Conservation (phyloP, 1,284 basidiomycete species). For the Tilletia indica region DNA sequence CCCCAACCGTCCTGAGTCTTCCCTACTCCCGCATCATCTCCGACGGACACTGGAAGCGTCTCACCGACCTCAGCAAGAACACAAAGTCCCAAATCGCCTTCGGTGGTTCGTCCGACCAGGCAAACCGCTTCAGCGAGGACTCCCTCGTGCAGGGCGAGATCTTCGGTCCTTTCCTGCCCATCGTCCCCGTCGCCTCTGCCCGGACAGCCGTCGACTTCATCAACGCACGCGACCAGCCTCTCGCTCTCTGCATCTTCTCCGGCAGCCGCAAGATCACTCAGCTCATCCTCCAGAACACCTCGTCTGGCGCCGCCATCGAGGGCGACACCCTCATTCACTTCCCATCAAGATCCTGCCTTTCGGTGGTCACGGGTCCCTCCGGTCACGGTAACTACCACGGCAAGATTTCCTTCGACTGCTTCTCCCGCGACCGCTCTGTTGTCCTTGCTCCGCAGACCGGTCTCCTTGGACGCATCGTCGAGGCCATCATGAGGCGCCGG, state of each 20-base stretch:
- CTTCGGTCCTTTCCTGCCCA: slow-evolving; percentile 75
- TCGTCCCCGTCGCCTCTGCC: slow-evolving; percentile 67
- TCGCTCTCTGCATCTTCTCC: slow-evolving; percentile 75
- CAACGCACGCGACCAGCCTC: slow-evolving; percentile 66
- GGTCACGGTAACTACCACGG: slow-evolving; percentile 61
- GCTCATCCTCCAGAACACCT: slow-evolving; percentile 58
- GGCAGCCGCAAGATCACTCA: slow-evolving; percentile 65
- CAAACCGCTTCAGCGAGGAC: slow-evolving; percentile 66
- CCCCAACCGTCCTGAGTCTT: slow-evolving; percentile 57
- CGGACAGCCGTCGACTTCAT: slow-evolving; percentile 51
- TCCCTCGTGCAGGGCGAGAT: slow-evolving; percentile 67
- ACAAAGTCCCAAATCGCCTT: slow-evolving; percentile 71
- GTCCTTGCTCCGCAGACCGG: slow-evolving; percentile 58
- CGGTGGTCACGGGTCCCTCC: slow-evolving; percentile 59
- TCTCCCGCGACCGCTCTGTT: slow-evolving; percentile 60
- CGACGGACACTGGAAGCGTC: slow-evolving; percentile 64
- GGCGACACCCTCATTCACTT: slow-evolving; percentile 57
- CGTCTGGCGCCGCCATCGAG: slow-evolving; percentile 35
- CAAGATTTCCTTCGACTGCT: slow-evolving; percentile 60
- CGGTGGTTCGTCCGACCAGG: slow-evolving; percentile 68
- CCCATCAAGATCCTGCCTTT: slow-evolving; percentile 62
- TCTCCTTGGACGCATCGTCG: slow-evolving; percentile 51
- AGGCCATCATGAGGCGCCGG: slow-evolving; percentile 50
- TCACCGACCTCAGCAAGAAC: slow-evolving; percentile 66
- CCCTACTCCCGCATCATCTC: slow-evolving; percentile 63